Evolutionary conservation across 2,329 filamentous ascomycete genomes (phyloP).

Genomic region (Colletotrichum sidae): DNA sequence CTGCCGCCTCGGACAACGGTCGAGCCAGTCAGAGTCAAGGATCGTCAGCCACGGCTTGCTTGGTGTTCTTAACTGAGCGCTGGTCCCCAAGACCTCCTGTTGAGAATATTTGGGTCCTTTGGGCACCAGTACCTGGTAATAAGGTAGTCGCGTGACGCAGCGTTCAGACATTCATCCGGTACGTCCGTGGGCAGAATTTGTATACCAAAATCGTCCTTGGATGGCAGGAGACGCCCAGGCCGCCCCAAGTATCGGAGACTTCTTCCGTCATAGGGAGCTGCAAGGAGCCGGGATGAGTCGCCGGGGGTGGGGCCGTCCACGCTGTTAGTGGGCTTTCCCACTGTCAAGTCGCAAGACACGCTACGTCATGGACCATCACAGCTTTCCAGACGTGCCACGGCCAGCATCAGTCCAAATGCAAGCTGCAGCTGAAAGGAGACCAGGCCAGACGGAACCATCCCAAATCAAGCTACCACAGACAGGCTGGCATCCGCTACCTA

Average conservation of each 20-base stretch:
- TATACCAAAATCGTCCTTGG: too few relatives aligned
- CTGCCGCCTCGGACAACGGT: conserved; percentile 4
- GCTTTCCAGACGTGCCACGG: conserved; percentile 19
- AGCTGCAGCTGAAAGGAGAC: conserved; percentile 29
- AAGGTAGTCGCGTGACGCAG: too few relatives aligned
- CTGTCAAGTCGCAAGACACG: conserved; percentile 29
- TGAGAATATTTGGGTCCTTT: conserved; percentile 1
- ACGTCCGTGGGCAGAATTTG: too few relatives aligned
- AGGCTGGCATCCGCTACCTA: conserved; percentile 13
- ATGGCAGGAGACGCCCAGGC: background rate
- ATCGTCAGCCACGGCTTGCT: conserved; percentile 15
- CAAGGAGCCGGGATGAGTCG: conserved; percentile 21
- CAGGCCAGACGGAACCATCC: background rate
- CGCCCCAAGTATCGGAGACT: conserved; percentile 23
- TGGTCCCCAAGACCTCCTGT: conserved; percentile 2
- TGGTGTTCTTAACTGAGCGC: background rate
- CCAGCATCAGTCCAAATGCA: conserved; percentile 4
- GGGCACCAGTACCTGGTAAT: too few relatives aligned
- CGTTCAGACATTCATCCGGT: too few relatives aligned
- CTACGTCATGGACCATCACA: conserved; percentile 38
- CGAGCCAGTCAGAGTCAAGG: conserved; percentile 2
- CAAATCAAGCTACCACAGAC: conserved; percentile 17
- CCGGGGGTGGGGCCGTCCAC: conserved; percentile 24
- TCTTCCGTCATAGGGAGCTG: conserved; percentile 32
- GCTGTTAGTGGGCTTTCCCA: conserved; percentile 28